Percentiles rank a stretch among this genome's conserved stretches.
Conservation (phyloP, 192 early-diverging fungal species). For the Gamsiella multidivaricata region DNA sequence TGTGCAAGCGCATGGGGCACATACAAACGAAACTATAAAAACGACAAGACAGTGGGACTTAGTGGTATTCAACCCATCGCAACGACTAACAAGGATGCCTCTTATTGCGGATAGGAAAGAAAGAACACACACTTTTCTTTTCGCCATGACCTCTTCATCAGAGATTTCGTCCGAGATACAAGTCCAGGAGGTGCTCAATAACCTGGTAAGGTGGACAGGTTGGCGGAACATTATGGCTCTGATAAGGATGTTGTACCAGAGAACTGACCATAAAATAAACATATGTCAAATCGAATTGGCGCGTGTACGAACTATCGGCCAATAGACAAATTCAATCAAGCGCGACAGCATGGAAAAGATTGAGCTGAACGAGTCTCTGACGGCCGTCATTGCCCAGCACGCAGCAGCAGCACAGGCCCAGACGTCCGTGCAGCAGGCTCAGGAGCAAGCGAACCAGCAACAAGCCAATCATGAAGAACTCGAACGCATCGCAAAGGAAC, state of each 20-base stretch:
- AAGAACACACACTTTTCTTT: not conserved
- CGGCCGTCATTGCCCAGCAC: constrained; percentile 35
- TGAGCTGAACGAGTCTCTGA: constrained; percentile 16
- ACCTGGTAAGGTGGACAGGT: constrained; percentile 19
- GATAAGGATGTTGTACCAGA: not conserved
- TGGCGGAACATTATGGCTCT: not conserved
- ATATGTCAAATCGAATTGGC: not conserved
- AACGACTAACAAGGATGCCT: too few relatives aligned
- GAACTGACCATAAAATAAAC: not conserved
- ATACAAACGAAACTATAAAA: constrained; percentile 9
- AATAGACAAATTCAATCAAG: constrained; percentile 38
- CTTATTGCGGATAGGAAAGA: too few relatives aligned
- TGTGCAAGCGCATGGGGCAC: constrained; percentile 5
- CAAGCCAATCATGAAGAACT: constrained; percentile 31
- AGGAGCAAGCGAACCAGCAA: constrained; percentile 11
- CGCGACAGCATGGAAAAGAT: constrained; percentile 18
- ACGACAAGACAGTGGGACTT: too few relatives aligned
- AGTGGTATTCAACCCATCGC: too few relatives aligned
- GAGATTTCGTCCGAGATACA: constrained; percentile 18
- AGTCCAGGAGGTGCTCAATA: constrained; percentile 42
- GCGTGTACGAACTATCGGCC: not conserved
- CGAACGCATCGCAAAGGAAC: constrained; percentile 31
- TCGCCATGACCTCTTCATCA: constrained; percentile 8
- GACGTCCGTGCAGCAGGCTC: not conserved
- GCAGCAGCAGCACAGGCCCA: constrained; percentile 8